Conservation (phyloP, 169 alveolate genomes). For the Plasmodium billcollinsi region DNA sequence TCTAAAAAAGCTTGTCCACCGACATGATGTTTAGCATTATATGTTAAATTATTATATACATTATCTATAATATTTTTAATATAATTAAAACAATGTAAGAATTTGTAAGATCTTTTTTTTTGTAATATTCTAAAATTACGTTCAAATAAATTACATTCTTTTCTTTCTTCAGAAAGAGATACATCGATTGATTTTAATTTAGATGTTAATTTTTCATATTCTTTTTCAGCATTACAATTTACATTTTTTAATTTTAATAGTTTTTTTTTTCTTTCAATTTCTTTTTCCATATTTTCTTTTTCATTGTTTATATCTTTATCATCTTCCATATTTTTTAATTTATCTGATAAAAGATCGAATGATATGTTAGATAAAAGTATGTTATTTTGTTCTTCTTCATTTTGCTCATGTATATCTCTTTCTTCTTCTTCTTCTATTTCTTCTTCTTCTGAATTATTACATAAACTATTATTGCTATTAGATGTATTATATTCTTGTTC, state of each 20-base stretch:
- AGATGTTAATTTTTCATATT: constrained; percentile 16
- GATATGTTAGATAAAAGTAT: constrained; percentile 59
- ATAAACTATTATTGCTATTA: background rate
- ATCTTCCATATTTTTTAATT: constrained; percentile 73
- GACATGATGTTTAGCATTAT: constrained; percentile 74
- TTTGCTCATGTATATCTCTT: background rate
- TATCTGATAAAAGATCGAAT: constrained; percentile 66
- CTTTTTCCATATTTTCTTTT: constrained; percentile 77
- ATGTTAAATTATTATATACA: constrained; percentile 81
- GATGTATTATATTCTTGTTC: constrained; percentile 9
- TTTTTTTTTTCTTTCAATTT: constrained; percentile 68
- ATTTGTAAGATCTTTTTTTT: constrained; percentile 81
- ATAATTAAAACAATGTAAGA: constrained; percentile 82
- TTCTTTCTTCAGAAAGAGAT: constrained; percentile 39
- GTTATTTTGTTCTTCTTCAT: background rate
- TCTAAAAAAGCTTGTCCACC: constrained; percentile 86
- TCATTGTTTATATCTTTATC: constrained; percentile 77
- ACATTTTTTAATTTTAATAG: constrained; percentile 44
- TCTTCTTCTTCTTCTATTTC: background rate
- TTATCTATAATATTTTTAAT: constrained; percentile 82
- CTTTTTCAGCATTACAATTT: constrained; percentile 66
- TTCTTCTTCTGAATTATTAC: background rate
- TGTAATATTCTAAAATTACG: constrained; percentile 80
- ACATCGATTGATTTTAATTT: constrained; percentile 46
- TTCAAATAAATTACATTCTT: constrained; percentile 79